These are phyloP conservation scores for Anacardium occidentale DNA, from an alignment of 345 rosid species.

Conservation along the genomic window DNA sequence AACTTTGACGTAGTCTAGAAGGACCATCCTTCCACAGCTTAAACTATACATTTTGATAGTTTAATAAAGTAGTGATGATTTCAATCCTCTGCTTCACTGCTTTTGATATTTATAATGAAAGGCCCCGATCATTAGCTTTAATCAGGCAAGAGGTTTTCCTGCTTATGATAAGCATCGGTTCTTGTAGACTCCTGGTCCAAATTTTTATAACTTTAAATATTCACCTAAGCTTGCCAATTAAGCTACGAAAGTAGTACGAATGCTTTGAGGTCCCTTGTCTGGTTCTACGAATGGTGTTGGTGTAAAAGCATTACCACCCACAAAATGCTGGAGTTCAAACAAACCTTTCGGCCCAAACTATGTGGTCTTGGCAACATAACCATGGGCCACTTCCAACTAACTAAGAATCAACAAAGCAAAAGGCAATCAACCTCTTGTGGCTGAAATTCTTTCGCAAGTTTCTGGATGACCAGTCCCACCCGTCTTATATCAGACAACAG, in stretches of 20 bases:
- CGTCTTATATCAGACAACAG: neutral
- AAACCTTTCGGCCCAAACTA: constrained; percentile 6
- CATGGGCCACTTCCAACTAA: constrained; percentile 15
- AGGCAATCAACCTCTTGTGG: constrained; percentile 11
- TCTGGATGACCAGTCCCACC: neutral
- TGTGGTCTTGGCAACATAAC: constrained; percentile 5
- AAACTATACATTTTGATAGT: too few relatives aligned
- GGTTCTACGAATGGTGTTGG: constrained; percentile 8
- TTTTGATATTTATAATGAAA: neutral
- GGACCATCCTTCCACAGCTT: too few relatives aligned
- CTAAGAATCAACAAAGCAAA: constrained; percentile 8
- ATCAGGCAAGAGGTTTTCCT: neutral
- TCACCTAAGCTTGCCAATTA: constrained; percentile 11
- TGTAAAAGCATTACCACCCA: constrained; percentile 11
- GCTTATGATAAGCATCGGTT: neutral
- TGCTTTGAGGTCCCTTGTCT: neutral
- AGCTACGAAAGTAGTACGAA: constrained; percentile 9
- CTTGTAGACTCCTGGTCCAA: neutral
- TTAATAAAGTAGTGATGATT: too few relatives aligned
- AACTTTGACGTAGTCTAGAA: too few relatives aligned
- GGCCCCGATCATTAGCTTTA: neutral
- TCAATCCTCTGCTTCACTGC: neutral
- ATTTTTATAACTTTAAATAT: neutral
- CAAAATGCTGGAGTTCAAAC: constrained; percentile 16
- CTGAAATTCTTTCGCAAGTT: neutral